Evolutionary conservation across 1,284 basidiomycete genomes (phyloP).

Genomic region (Coriolopsis trogii): DNA sequence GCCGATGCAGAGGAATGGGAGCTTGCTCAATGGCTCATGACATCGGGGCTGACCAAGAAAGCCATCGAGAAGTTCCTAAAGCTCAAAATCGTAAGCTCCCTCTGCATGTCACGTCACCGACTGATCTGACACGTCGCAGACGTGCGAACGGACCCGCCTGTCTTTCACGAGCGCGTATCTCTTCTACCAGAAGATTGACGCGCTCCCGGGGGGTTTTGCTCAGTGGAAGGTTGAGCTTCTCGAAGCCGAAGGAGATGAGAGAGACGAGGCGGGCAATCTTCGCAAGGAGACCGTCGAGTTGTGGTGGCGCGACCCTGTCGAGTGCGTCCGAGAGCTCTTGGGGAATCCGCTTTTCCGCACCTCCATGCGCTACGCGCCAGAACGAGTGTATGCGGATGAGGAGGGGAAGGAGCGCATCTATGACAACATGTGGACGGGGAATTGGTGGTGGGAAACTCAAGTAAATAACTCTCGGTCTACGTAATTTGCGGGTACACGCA

Average conservation of each 20-base stretch:
- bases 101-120: too few species aligned
- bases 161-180: too few species aligned
- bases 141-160: too few species aligned
- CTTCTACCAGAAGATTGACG: neutral
- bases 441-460: slow-evolving; percentile 45
- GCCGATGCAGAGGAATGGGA: slow-evolving; percentile 32
- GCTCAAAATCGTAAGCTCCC: slow-evolving; percentile 36
- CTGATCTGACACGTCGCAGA: too few species aligned
- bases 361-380: slow-evolving; percentile 33
- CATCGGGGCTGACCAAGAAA: slow-evolving; percentile 28
- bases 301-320: slow-evolving; percentile 33
- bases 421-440: slow-evolving; percentile 42
- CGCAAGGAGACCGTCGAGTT: slow-evolving; percentile 24
- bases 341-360: slow-evolving; percentile 35
- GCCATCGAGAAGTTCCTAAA: slow-evolving; percentile 36
- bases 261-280: slow-evolving; percentile 21
- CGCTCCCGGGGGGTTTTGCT: neutral
- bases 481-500: too few species aligned
- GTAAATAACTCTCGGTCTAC: too few species aligned
- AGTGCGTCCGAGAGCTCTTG: slow-evolving; percentile 34
- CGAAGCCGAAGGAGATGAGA: slow-evolving; percentile 27
- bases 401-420: slow-evolving; percentile 26
- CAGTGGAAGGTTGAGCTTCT: slow-evolving; percentile 7
- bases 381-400: slow-evolving; percentile 32
- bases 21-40: slow-evolving; percentile 36